Base-by-base conservation (phyloP, 306 rosid species). In the Senna siamea region DNA sequence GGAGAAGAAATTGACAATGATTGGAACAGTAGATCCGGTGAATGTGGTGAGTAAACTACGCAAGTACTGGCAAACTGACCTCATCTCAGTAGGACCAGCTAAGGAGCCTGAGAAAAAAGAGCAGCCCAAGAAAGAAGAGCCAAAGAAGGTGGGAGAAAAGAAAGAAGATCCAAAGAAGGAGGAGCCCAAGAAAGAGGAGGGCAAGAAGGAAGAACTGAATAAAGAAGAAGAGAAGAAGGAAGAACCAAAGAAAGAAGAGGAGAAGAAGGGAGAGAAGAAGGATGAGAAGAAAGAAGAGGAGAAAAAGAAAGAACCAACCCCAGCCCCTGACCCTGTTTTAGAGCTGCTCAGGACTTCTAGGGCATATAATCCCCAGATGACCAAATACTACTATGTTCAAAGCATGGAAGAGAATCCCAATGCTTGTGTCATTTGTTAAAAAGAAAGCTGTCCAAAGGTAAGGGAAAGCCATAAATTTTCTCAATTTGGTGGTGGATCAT, bases 331-430 rank as follows among this genome's bases (percentile, higher is more conserved):
- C 66, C 93, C 89, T 37, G 81, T 85, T 65, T 69, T 76, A 66
- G 98, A 92, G 76, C 69, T 81, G 66, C 89, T 87, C 7, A 87
- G 44, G 83, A 87, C 90, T 69, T 86, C 89, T 44, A 90, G 86
- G 67, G 87, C 93, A 3, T 88, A 87, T 78, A 87, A 91, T 54
- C 93, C 96, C 5, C 85, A 87, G 41, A 80, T 88, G 86, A 81
- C 93, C 57, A 66, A 87, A 20, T 82, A 92, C n/a, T 87, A 87
- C 84, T 72, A 88, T 68, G 93, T 37, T 54, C 99, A 90, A 17
- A 88, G 96, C 87, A 87, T 91, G 74, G 99, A 94, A 74, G 99
- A 94, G 84, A 92, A 92, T 72, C 99, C 99, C 40, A 94, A 87
- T 82, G 89, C 89, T 9, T 94, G 99, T 79, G 93, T 70, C 55